A percentile compares a stretch with the other conserved stretches of the same genome.
Conservation (phyloP, 208 protist genomes). For the Leishmania lainsoni region DNA sequence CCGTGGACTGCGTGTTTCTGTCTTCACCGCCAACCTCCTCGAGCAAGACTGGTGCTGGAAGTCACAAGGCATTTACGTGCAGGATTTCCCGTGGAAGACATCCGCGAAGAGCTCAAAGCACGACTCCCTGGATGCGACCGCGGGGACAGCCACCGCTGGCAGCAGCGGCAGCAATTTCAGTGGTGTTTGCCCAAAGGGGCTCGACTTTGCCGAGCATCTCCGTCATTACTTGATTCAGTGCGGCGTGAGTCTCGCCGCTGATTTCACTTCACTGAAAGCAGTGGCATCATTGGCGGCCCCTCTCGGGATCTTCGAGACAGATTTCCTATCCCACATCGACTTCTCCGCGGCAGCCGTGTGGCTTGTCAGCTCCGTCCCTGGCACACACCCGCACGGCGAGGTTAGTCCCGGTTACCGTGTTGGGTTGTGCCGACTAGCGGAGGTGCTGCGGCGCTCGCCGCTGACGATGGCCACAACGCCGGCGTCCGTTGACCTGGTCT, state of each 20-base stretch:
- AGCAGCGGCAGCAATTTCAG: background rate
- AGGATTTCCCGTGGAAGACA: slow-evolving; percentile 72
- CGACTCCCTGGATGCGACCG: background rate
- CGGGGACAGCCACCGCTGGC: background rate
- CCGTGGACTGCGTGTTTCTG: slow-evolving; percentile 57
- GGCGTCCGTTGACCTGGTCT: slow-evolving; percentile 40
- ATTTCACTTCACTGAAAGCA: slow-evolving; percentile 8
- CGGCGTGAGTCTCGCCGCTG: slow-evolving; percentile 8
- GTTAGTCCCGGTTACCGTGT: slow-evolving; percentile 32
- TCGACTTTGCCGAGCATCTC: slow-evolving; percentile 53
- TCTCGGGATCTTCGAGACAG: slow-evolving; percentile 36
- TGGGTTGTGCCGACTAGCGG: slow-evolving; percentile 38
- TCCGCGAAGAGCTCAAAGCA: background rate
- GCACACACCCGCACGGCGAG: slow-evolving; percentile 35
- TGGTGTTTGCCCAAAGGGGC: slow-evolving; percentile 6
- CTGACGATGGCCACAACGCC: background rate
- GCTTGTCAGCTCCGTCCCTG: slow-evolving; percentile 73
- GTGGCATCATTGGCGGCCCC: background rate
- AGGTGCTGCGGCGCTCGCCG: slow-evolving; percentile 18
- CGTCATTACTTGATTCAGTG: slow-evolving; percentile 23
- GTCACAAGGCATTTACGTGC: slow-evolving; percentile 77
- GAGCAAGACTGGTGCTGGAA: slow-evolving; percentile 70
- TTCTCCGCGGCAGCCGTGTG: slow-evolving; percentile 57
- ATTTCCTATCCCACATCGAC: slow-evolving; percentile 62
- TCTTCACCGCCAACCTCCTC: slow-evolving; percentile 82